These are phyloP conservation scores for Metschnikowia bowlesiae DNA, from an alignment of 805 yeast genomes.

Conservation along the genomic window DNA sequence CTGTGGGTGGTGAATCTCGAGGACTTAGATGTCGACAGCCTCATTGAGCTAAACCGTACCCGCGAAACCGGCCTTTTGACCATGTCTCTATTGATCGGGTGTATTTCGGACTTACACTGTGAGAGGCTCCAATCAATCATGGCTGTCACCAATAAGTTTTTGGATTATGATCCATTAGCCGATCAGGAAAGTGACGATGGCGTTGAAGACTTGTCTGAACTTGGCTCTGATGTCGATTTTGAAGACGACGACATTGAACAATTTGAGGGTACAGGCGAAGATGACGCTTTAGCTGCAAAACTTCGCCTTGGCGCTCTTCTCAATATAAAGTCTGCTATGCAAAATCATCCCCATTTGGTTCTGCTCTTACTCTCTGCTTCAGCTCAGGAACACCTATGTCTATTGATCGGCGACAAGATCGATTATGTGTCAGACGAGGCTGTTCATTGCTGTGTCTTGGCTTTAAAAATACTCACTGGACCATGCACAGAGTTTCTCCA, in stretches of 20 bases:
- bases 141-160: conserved; percentile 19
- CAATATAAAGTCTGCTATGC: conserved; percentile 37
- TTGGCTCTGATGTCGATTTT: conserved; percentile 20
- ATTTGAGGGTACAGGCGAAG: conserved; percentile 35
- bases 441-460: conserved; percentile 18
- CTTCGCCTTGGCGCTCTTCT: conserved; percentile 51
- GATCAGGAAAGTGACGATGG: conserved; percentile 15
- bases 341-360: conserved; percentile 32
- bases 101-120: conserved; percentile 10
- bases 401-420: conserved; percentile 39
- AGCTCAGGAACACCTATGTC: conserved; percentile 29
- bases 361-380: conserved; percentile 26
- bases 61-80: conserved; percentile 50
- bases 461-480: conserved; percentile 8
- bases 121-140: conserved; percentile 13
- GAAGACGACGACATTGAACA: conserved; percentile 42
- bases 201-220: conserved; percentile 21
- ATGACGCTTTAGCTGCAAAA: conserved; percentile 54
- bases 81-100: conserved; percentile 30
- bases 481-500: conserved; percentile 40
- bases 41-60: conserved; percentile 40
- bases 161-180: conserved; percentile 30
- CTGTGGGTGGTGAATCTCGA: conserved; percentile 17
- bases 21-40: conserved; percentile 42
- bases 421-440: conserved; percentile 50